phyloP scores from a whole-genome alignment of 73 alveolate genomes.

The Tetrahymena elliotti region DNA sequence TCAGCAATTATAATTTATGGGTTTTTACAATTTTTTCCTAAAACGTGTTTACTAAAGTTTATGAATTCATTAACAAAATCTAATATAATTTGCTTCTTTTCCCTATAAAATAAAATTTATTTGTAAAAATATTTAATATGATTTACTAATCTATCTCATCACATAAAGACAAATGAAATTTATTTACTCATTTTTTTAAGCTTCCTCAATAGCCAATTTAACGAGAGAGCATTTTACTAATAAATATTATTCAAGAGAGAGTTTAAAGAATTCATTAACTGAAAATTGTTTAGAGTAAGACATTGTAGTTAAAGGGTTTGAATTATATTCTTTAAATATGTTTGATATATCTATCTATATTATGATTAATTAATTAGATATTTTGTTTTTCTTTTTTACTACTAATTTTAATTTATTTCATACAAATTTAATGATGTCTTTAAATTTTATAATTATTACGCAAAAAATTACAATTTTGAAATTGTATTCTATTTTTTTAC shows the following conservation, averaged over 20 bases:
- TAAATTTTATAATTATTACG: not conserved
- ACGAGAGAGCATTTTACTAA: not conserved
- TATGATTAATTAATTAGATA: not conserved
- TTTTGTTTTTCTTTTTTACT: not conserved
- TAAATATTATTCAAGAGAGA: not conserved
- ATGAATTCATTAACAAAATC: not conserved
- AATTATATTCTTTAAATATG: not conserved
- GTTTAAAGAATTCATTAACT: not conserved
- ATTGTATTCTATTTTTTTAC: not conserved
- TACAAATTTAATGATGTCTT: not conserved
- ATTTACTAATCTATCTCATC: not conserved
- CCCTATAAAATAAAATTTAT: not conserved
- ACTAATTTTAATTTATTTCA: not conserved
- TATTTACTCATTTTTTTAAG: not conserved
- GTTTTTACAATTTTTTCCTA: not conserved
- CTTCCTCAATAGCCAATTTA: not conserved
- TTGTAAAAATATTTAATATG: not conserved
- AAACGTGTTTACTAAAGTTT: not conserved
- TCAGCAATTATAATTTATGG: not conserved
- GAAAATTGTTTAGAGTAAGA: not conserved
- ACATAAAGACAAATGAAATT: not conserved
- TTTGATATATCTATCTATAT: not conserved
- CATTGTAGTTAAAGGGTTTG: not conserved
- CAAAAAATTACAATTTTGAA: not conserved
- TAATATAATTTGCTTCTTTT: not conserved